Evolutionary conservation across 169 alveolate genomes (phyloP).

Genomic region (Plasmodium sp.): DNA sequence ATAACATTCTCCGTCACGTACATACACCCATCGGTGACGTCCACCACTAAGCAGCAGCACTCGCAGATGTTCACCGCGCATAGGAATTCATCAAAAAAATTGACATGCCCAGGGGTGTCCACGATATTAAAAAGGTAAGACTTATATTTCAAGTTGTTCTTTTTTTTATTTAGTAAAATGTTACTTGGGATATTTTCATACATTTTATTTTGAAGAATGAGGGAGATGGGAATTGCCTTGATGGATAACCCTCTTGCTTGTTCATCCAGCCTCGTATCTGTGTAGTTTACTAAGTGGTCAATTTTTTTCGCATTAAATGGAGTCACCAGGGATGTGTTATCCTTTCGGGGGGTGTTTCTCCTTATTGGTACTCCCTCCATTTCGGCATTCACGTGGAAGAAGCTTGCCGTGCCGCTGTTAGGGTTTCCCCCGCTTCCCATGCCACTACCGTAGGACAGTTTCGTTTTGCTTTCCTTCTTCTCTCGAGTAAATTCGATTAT

Average conservation of each 20-base stretch:
- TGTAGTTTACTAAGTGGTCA: conserved; percentile 84
- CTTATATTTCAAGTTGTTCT: conserved; percentile 72
- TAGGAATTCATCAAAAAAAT: conserved; percentile 97
- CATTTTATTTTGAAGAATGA: conserved; percentile 88
- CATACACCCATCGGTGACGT: conserved; percentile 97
- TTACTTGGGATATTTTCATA: conserved; percentile 75
- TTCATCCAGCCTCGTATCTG: conserved; percentile 98
- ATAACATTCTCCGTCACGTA: conserved; percentile 93
- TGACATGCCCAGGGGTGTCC: conserved; percentile 99
- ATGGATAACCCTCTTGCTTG: conserved; percentile 96
- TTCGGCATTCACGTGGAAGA: conserved; percentile 19
- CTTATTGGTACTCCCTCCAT: conserved; percentile 28
- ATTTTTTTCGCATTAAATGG: conserved; percentile 69
- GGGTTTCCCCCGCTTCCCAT: not conserved
- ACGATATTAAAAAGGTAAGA: conserved; percentile 91
- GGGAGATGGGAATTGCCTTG: conserved; percentile 97
- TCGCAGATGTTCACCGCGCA: conserved; percentile 96
- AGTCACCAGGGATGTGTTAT: conserved; percentile 12
- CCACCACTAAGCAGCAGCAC: conserved; percentile 97
- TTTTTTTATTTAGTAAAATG: conserved; percentile 78
- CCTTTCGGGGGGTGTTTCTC: not conserved
- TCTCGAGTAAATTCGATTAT: conserved; percentile 94
- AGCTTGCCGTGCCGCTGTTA: conserved; percentile 60
- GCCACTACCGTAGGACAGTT: conserved; percentile 30
- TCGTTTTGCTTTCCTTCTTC: conserved; percentile 78